Evolutionary conservation across 306 rosid species (phyloP).

Genomic region (Crotalaria pallida): DNA sequence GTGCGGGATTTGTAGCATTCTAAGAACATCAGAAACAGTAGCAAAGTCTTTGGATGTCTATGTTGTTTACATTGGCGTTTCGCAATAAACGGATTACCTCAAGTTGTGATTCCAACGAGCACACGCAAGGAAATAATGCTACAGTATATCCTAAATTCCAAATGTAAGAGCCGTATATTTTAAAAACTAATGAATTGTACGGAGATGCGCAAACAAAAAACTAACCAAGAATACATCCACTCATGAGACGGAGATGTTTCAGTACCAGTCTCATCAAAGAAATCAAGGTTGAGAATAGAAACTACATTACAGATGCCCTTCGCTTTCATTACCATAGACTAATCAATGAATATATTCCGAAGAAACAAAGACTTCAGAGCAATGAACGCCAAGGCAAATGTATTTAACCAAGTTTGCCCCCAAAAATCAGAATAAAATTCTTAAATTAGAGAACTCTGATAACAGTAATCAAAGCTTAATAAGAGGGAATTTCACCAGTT

Average conservation of each 20-base stretch:
- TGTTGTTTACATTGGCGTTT: constrained; percentile 1
- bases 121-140: background rate
- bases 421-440: constrained; percentile 15
- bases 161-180: background rate
- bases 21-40: background rate
- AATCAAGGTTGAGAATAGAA: background rate
- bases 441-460: constrained; percentile 9
- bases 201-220: background rate
- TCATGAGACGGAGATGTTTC: background rate
- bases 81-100: background rate
- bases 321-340: background rate
- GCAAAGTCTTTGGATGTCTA: background rate
- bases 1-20: no score
- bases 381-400: background rate
- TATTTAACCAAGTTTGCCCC: constrained; percentile 4
- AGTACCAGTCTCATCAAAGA: background rate
- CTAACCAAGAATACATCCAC: background rate
- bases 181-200: background rate
- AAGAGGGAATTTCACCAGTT: constrained; percentile 3
- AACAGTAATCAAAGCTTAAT: no score
- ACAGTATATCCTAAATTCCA: background rate
- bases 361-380: constrained; percentile 18
- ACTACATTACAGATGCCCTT: background rate
- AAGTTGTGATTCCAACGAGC: background rate
- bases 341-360: background rate